A percentile compares a stretch with the other conserved stretches of the same genome.
phyloP scores from a whole-genome alignment of 2,329 filamentous ascomycete genomes.

The Dendrostoma leiphaemia region DNA sequence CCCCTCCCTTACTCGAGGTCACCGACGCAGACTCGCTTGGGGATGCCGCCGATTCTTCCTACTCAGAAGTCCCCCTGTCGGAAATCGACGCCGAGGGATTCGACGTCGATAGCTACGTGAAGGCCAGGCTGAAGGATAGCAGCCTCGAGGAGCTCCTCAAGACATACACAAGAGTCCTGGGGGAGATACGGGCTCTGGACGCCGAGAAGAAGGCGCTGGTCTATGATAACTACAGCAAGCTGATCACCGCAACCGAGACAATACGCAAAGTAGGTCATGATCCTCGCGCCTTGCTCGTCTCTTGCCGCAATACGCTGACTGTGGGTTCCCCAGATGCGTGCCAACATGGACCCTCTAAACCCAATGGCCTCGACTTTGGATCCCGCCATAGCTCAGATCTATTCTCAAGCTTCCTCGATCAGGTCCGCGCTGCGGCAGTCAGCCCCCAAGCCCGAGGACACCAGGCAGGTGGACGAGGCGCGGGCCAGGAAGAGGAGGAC shows the following conservation, averaged over 20 bases:
- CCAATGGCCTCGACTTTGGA: constrained; percentile 72
- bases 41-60: constrained; percentile 26
- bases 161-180: constrained; percentile 68
- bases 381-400: constrained; percentile 73
- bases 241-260: constrained; percentile 95
- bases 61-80: constrained; percentile 59
- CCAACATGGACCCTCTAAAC: constrained; percentile 76
- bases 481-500: constrained; percentile 37
- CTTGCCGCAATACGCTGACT: background rate
- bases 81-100: constrained; percentile 77
- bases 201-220: constrained; percentile 96
- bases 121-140: constrained; percentile 57
- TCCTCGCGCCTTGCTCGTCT: background rate
- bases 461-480: constrained; percentile 33
- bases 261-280: constrained; percentile 67
- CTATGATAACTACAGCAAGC: constrained; percentile 97
- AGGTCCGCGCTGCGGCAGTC: constrained; percentile 48
- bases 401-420: constrained; percentile 57
- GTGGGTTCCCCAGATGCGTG: constrained; percentile 58
- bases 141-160: constrained; percentile 67
- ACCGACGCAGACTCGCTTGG: constrained; percentile 34
- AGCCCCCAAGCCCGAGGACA: constrained; percentile 45
- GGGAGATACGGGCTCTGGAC: constrained; percentile 85
- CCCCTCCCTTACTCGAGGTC: constrained; percentile 38
- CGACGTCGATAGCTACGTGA: constrained; percentile 67